Percentiles rank a stretch among this genome's conserved stretches.
Conservation (phyloP, 2,329 filamentous ascomycete species). For the Colletotrichum filicis region DNA sequence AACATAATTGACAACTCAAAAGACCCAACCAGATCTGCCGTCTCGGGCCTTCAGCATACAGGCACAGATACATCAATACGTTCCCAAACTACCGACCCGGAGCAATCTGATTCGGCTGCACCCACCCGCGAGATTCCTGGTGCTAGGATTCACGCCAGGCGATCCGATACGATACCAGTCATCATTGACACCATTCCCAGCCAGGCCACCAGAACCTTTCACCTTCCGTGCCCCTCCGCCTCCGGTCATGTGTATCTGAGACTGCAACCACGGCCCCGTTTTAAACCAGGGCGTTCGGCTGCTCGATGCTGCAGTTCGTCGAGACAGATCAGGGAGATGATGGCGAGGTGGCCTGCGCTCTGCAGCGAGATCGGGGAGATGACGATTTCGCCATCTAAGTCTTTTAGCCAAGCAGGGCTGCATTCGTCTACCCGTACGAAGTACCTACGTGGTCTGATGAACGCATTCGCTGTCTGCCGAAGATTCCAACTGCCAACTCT, state of each 20-base stretch:
- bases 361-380: constrained; percentile 25
- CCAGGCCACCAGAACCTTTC: constrained; percentile 11
- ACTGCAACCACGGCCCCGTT: constrained; percentile 14
- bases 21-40: neutral
- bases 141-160: constrained; percentile 12
- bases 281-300: constrained; percentile 3
- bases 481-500: constrained; percentile 15
- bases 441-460: constrained; percentile 24
- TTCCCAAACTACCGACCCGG: neutral
- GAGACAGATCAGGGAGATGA: constrained; percentile 30
- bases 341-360: constrained; percentile 10
- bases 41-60: neutral
- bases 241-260: constrained; percentile 30
- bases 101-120: neutral
- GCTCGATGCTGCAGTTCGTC: constrained; percentile 27
- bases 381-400: constrained; percentile 25
- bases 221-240: constrained; percentile 2
- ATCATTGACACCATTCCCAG: constrained; percentile 10
- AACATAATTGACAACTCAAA: constrained; percentile 10
- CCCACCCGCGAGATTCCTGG: neutral
- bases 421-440: neutral
- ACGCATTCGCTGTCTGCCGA: constrained; percentile 1
- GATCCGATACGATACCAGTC: constrained; percentile 19
- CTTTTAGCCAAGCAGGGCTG: constrained; percentile 5
- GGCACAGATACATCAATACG: neutral